Evolutionary conservation across 306 rosid species (phyloP).

Genomic region (Malus domestica): DNA sequence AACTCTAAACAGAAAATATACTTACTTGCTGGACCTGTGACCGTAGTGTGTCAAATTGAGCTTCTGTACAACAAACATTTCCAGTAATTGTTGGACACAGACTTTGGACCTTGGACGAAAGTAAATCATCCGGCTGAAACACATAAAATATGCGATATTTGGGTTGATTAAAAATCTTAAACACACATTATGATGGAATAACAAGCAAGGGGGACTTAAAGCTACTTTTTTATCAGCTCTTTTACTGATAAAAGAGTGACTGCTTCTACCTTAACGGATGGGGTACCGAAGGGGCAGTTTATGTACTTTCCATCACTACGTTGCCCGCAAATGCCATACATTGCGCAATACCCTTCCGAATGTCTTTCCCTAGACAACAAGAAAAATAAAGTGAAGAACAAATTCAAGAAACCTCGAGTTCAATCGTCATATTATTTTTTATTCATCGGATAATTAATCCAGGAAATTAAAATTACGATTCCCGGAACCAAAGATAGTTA

Average conservation of each 20-base stretch:
- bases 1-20: not conserved
- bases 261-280: conserved; percentile 55
- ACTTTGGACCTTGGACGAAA: conserved; percentile 93
- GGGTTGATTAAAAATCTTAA: conserved; percentile 12
- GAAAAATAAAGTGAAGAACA: not conserved
- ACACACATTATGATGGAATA: not conserved
- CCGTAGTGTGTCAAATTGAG: conserved; percentile 77
- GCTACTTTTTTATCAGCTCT: not conserved
- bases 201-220: not conserved
- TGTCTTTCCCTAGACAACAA: conserved; percentile 45
- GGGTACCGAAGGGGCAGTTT: conserved; percentile 73
- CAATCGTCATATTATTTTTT: not conserved
- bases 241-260: not conserved
- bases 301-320: conserved; percentile 74
- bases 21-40: conserved; percentile 86
- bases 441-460: not conserved
- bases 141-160: conserved; percentile 12
- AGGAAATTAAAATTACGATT: not conserved
- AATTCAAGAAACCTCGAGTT: not conserved
- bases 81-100: conserved; percentile 93
- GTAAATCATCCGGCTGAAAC: conserved; percentile 85
- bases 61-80: conserved; percentile 85
- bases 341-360: conserved; percentile 69
- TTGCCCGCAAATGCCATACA: conserved; percentile 81
- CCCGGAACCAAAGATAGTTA: not conserved